Conservation (phyloP, 192 early-diverging fungal genomes). For the Glomus cerebriforme region DNA sequence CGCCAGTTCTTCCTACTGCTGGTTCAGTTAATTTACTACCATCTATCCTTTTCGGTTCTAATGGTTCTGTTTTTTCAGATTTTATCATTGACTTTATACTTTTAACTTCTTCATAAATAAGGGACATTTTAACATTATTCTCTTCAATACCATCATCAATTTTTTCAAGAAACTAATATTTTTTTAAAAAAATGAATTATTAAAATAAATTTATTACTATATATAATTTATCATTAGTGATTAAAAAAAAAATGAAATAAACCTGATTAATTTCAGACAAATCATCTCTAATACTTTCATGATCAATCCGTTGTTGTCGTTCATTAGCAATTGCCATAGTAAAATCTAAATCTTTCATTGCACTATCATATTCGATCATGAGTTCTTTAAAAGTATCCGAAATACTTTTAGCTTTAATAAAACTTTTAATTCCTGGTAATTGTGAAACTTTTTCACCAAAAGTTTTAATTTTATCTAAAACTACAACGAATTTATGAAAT, state of each 20-base stretch:
- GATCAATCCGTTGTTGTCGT: conserved; percentile 16
- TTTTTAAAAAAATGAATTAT: not conserved
- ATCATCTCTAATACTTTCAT: conserved; percentile 4
- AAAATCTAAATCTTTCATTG: conserved; percentile 15
- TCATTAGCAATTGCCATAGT: not conserved
- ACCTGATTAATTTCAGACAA: conserved; percentile 1
- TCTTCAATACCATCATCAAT: not conserved
- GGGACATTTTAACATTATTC: not conserved
- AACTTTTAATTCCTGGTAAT: conserved; percentile 12
- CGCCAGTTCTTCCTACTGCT: not conserved
- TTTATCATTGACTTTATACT: not conserved
- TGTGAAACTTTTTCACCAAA: conserved; percentile 14
- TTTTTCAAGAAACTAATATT: not conserved
- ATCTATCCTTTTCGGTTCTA: not conserved
- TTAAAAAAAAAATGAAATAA: too few species aligned
- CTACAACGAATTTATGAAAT: not conserved
- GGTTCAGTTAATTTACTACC: not conserved
- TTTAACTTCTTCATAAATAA: not conserved
- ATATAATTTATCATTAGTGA: too few species aligned
- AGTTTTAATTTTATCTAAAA: conserved; percentile 18
- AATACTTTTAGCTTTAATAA: not conserved
- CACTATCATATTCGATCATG: not conserved
- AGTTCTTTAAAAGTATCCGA: not conserved
- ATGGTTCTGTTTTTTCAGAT: not conserved
- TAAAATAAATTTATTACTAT: too few species aligned